Evolutionary conservation across 805 yeast genomes (phyloP), one percentile per base, ranked within the genome.

Genomic region (Metschnikowia sp.): DNA sequence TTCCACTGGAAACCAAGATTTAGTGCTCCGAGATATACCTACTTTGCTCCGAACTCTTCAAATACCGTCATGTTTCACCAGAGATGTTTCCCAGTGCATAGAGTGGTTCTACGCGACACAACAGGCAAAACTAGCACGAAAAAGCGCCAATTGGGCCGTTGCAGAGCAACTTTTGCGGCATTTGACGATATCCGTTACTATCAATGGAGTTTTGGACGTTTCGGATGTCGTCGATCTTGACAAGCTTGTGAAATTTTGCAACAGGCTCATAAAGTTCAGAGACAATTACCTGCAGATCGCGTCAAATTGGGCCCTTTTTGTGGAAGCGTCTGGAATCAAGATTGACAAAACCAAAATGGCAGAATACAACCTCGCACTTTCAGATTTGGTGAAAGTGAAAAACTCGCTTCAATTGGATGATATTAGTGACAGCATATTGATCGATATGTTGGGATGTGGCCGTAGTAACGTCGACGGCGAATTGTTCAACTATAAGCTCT

Each of bases 151-250:
- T 39, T 68, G 66, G 52, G 48, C 51, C 13, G 66, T 58, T 8
- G 59, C 64, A 1, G 47, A 60, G 22, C 62, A 57, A 41, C 53
- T 69, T n/a, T 50, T 69, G 18, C 52, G 55, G 39, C 59, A 60
- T 8, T 61, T 56, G 30, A 70, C 76, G 3, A 58, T 72, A 19
- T 58, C 68, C 2, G 41, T 57, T 3, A 43, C 50, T 3, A 33
- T 49, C 13, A 40, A 40, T 7, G 52, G 51, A 13, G 37, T 53
- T 1, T 48, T 49, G 28, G 66, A 63, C 19, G 59, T 67, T 9
- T 57, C 72, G 7, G 77, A 72, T 48, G 62, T 73, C 4, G 58
- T 73, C 12, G 77, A 73, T 50, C 60, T 72, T 28, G 76, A 72
- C 45, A 73, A 72, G 52, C 57, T 72, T 28, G 58, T 70, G 12